Evolutionary conservation across 345 rosid genomes (phyloP).

Genomic region (Dipteronia sinensis): DNA sequence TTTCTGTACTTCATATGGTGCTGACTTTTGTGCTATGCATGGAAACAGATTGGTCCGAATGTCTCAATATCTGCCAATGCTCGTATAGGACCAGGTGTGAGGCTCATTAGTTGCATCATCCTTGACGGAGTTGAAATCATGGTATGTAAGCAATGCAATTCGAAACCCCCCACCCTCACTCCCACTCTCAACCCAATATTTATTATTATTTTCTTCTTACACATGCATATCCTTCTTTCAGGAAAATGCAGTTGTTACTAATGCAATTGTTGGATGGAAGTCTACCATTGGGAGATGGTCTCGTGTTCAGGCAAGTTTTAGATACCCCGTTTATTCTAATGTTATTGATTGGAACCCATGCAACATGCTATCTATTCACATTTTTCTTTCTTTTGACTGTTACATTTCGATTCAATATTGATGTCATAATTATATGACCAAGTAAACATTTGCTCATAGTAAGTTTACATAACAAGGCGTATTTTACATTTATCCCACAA

Average conservation of each 20-base stretch:
- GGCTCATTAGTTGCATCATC: constrained; percentile 90
- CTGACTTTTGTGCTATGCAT: constrained; percentile 12
- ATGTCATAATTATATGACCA: neutral
- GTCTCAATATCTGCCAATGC: constrained; percentile 91
- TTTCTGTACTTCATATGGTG: neutral
- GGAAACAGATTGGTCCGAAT: constrained; percentile 87
- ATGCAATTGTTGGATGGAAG: constrained; percentile 93
- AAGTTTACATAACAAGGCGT: neutral
- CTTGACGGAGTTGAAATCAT: constrained; percentile 88
- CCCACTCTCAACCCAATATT: neutral
- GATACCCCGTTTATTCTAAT: neutral
- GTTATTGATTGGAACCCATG: neutral
- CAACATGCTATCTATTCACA: neutral
- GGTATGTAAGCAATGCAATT: constrained; percentile 44
- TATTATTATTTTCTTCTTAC: constrained; percentile 12
- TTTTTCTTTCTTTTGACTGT: neutral
- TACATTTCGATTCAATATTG: neutral
- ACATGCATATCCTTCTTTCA: constrained; percentile 30
- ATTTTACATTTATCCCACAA: neutral
- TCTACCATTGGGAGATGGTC: constrained; percentile 95
- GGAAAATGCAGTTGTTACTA: constrained; percentile 90
- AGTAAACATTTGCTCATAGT: neutral
- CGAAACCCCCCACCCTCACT: neutral
- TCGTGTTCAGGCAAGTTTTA: constrained; percentile 80
- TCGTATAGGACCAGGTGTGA: constrained; percentile 88